These are phyloP conservation scores for Euphorbia lathyris DNA, from an alignment of 345 rosid genomes.

Conservation along the genomic window DNA sequence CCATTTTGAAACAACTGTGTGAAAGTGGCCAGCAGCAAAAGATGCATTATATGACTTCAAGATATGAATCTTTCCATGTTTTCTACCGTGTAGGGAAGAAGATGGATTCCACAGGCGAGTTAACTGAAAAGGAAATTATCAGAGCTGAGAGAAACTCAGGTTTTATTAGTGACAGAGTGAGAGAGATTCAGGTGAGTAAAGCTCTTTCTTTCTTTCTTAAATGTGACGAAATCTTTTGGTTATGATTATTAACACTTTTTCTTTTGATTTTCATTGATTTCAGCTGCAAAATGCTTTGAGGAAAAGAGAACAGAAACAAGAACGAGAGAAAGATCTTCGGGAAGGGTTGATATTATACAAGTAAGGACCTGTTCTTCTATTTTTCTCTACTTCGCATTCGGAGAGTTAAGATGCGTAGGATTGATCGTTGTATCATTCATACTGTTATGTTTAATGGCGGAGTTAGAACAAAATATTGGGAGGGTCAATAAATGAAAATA, in stretches of 20 bases:
- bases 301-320: constrained; percentile 73
- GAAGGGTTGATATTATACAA: constrained; percentile 75
- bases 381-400: not conserved
- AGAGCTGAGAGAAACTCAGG: constrained; percentile 97
- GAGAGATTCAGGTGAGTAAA: constrained; percentile 82
- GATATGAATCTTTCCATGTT: not conserved
- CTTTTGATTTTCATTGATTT: constrained; percentile 14
- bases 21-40: not conserved
- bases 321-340: constrained; percentile 72
- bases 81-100: constrained; percentile 49
- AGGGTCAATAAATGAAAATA: too few relatives aligned
- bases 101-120: constrained; percentile 58
- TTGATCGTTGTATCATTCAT: too few relatives aligned
- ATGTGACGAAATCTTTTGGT: not conserved
- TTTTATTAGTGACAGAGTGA: constrained; percentile 65
- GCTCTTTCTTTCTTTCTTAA: not conserved
- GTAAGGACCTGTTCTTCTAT: constrained; percentile 31
- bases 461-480: too few relatives aligned
- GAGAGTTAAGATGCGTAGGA: not conserved
- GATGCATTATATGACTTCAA: not conserved
- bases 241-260: constrained; percentile 14
- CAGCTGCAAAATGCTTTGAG: constrained; percentile 80
- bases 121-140: constrained; percentile 86
- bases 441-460: too few relatives aligned
- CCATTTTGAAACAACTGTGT: too few relatives aligned